phyloP scores from a whole-genome alignment of 768 basidiomycete species.

The Mycena alexandri region DNA sequence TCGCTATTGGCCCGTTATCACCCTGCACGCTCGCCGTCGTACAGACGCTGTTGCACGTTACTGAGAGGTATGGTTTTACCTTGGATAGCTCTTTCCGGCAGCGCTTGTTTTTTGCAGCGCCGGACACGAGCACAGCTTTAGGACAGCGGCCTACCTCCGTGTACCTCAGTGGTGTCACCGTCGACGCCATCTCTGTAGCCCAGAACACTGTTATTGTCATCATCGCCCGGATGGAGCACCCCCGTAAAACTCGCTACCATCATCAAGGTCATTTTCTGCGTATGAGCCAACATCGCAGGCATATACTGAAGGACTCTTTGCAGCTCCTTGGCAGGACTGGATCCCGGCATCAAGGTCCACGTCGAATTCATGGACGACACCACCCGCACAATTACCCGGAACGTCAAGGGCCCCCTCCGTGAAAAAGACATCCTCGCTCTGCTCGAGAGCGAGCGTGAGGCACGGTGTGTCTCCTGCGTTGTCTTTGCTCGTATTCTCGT shows the following conservation, averaged over 20 bases:
- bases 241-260: conserved; percentile 98
- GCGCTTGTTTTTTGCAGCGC: too few species aligned
- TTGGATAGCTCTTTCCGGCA: too few species aligned
- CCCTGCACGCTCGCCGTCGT: too few species aligned
- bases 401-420: conserved; percentile 98
- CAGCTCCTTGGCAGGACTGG: conserved; percentile 99
- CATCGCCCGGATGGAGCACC: too few species aligned
- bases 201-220: too few species aligned
- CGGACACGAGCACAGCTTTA: too few species aligned
- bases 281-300: neutral
- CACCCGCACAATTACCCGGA: conserved; percentile 95
- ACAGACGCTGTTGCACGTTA: too few species aligned
- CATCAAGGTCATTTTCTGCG: conserved; percentile 78
- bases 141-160: too few species aligned
- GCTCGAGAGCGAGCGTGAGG: conserved; percentile 98
- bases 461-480: conserved; percentile 78
- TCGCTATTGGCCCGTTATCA: too few species aligned
- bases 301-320: conserved; percentile 21
- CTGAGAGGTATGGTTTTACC: too few species aligned
- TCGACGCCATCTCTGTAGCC: too few species aligned
- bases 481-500: neutral
- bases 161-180: too few species aligned
- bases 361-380: conserved; percentile 99
- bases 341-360: conserved; percentile 96
- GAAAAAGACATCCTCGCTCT: conserved; percentile 97